Evolutionary conservation across 495 filamentous ascomycete genomes (phyloP), one percentile per base, ranked within the genome.

Genomic region (Aspergillus saccharolyticus): DNA sequence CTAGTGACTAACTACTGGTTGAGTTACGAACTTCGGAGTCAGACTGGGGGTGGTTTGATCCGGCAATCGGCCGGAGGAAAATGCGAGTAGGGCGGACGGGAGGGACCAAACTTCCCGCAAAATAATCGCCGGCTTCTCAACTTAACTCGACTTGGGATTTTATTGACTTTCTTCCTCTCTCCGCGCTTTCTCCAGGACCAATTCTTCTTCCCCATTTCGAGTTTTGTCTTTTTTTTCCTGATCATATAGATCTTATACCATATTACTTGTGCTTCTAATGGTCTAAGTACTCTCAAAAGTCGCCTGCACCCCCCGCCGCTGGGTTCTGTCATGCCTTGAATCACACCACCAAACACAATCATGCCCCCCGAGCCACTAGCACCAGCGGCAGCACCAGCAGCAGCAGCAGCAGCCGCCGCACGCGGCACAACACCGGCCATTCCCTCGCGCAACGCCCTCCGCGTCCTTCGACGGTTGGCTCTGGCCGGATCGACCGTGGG

Each of bases 401-500:
- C n/a, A n/a, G n/a, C n/a, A n/a, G 60, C 70, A 55, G 59, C 65
- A 39, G 33, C 33, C 33, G 59, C 65, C 5, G 33, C 33, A 5
- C 33, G 12, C 28, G 64, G 64, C 43, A 57, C 62, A 45, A 59
- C 66, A 42, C 63, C 74, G 12, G 62, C 66, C 53, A 66, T 77
- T 20, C 76, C 76, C 25, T 78, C 76, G 42, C 75, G 70, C 52
- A 77, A 77, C 67, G 74, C 74, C 25, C 69, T 79, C 28, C 73
- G 74, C 45, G 71, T 73, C 3, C 71, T 79, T 22, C 74, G 76
- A 14, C 66, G 71, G 53, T 59, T 79, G 44, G 76, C 76, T 8
- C 64, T 78, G 18, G 71, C 76, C 6, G 74, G 76, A 3, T 74
- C 71, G 14, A 74, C 74, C 4, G 65, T 74, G 15, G 72, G 72